These are phyloP conservation scores for Plasmodium coatneyi DNA, from an alignment of 169 alveolate species.

Conservation along the genomic window DNA sequence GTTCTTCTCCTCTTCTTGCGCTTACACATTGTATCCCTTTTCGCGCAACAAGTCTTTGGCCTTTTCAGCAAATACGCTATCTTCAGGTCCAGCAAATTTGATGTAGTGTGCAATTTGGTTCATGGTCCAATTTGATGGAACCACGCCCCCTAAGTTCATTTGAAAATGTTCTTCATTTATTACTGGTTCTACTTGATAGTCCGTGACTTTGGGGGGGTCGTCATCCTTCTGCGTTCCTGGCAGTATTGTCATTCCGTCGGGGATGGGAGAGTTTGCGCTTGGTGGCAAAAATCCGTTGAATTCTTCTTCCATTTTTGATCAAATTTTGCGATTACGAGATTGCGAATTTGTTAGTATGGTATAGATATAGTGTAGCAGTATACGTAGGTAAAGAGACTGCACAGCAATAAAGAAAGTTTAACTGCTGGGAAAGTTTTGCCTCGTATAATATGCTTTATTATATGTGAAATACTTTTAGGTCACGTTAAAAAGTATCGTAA, in stretches of 20 bases:
- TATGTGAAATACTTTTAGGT: background rate
- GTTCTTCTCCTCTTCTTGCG: background rate
- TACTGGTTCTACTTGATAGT: conserved; percentile 38
- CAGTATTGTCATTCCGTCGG: conserved; percentile 42
- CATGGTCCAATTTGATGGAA: conserved; percentile 67
- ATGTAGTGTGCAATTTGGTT: conserved; percentile 67
- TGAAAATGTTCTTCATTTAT: conserved; percentile 58
- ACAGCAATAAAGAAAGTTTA: background rate
- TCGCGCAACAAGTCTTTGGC: conserved; percentile 54
- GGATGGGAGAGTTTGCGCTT: conserved; percentile 33
- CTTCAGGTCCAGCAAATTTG: conserved; percentile 63
- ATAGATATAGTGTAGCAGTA: background rate
- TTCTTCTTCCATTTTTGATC: conserved; percentile 40
- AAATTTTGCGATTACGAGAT: background rate
- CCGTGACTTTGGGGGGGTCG: conserved; percentile 27
- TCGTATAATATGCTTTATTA: background rate
- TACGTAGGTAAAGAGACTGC: background rate
- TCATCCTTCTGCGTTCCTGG: conserved; percentile 47
- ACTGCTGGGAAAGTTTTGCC: background rate
- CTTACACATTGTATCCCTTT: conserved; percentile 34
- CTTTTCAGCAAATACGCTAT: conserved; percentile 58
- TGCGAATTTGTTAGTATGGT: background rate
- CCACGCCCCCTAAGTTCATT: conserved; percentile 67
- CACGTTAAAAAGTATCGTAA: background rate
- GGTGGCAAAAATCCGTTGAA: conserved; percentile 73